These are phyloP conservation scores for Arbutus unedo DNA, from an alignment of 148 eudicot species.

Conservation along the genomic window DNA sequence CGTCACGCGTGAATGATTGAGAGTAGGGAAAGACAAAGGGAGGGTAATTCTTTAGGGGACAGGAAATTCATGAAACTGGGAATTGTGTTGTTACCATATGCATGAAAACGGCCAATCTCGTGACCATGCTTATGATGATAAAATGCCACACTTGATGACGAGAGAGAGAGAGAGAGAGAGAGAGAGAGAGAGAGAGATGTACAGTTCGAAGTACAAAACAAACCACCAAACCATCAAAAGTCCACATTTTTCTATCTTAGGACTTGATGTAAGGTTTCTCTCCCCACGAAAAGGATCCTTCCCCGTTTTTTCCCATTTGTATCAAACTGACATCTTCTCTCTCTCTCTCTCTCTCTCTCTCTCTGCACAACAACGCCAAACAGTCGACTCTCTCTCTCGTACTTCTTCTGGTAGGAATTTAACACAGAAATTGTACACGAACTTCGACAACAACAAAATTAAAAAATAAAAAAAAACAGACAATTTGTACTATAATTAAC, in stretches of 20 bases:
- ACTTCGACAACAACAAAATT: too few species aligned
- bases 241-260: constrained; percentile 35
- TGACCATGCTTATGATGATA: constrained; percentile 7
- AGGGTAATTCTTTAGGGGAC: too few species aligned
- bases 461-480: too few species aligned
- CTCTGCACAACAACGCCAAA: too few species aligned
- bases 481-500: too few species aligned
- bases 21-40: too few species aligned
- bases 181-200: neutral
- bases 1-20: too few species aligned
- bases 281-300: constrained; percentile 56
- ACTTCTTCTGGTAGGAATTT: neutral
- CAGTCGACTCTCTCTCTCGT: constrained; percentile 13
- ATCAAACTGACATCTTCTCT: neutral
- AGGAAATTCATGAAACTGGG: too few species aligned
- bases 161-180: constrained; percentile 4
- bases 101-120: constrained; percentile 12
- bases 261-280: constrained; percentile 41
- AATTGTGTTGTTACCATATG: neutral
- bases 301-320: constrained; percentile 6
- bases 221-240: constrained; percentile 5
- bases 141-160: constrained; percentile 14
- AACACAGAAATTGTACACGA: neutral
- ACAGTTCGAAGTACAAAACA: neutral
- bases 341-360: neutral